These are phyloP conservation scores for Calocybe indica DNA, from an alignment of 768 basidiomycete genomes.

Conservation along the genomic window DNA sequence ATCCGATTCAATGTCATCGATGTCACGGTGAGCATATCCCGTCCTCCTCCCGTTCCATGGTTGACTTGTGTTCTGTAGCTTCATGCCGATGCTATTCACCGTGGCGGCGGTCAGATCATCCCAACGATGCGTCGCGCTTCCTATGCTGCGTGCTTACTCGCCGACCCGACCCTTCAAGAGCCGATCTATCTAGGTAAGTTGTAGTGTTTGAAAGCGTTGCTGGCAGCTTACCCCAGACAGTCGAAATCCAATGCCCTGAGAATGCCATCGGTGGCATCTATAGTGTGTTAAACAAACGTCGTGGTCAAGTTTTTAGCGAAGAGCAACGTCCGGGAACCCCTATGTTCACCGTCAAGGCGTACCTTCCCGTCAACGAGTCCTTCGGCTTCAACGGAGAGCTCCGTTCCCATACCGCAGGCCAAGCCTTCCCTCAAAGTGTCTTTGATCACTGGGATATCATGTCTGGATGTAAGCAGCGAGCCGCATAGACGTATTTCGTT, in stretches of 20 bases:
- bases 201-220: not conserved
- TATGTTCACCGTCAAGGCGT: slow-evolving; percentile 99
- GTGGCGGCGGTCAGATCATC: slow-evolving; percentile 98
- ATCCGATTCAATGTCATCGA: slow-evolving; percentile 93
- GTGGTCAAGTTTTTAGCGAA: slow-evolving; percentile 98
- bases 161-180: slow-evolving; percentile 88
- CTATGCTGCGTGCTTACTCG: slow-evolving; percentile 94
- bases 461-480: slow-evolving; percentile 58
- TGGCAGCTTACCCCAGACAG: slow-evolving; percentile 29
- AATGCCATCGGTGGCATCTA: slow-evolving; percentile 98
- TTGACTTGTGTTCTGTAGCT: not conserved
- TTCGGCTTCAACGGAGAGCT: slow-evolving; percentile 99
- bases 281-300: slow-evolving; percentile 88
- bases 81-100: slow-evolving; percentile 84
- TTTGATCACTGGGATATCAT: slow-evolving; percentile 93
- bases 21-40: slow-evolving; percentile 65
- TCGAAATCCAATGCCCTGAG: slow-evolving; percentile 98
- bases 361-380: slow-evolving; percentile 86
- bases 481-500: not conserved
- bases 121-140: slow-evolving; percentile 95
- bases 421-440: slow-evolving; percentile 97
- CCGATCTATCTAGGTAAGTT: slow-evolving; percentile 84
- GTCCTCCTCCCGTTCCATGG: not conserved
- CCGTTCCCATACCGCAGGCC: slow-evolving; percentile 87
- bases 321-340: slow-evolving; percentile 97